Evolutionary conservation across 202 grass and related monocot species (phyloP).

Genomic region (Panicum virgatum): DNA sequence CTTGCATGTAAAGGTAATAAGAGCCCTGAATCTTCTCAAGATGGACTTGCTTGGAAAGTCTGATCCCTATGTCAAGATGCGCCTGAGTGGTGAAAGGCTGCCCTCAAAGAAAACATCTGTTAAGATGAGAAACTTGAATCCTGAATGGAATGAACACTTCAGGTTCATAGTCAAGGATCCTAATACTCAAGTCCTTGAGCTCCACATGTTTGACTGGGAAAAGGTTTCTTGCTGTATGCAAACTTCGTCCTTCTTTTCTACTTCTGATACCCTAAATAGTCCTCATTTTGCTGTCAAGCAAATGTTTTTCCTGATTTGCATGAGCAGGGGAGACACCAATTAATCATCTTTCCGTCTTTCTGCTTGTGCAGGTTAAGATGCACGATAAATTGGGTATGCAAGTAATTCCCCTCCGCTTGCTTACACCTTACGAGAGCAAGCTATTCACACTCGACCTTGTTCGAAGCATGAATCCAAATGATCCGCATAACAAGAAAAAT

Average conservation of each 20-base stretch:
- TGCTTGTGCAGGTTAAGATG: conserved; percentile 63
- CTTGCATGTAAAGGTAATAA: conserved; percentile 81
- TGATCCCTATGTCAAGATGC: conserved; percentile 94
- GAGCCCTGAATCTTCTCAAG: conserved; percentile 85
- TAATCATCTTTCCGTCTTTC: not conserved
- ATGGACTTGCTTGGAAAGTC: conserved; percentile 98
- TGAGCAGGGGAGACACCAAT: not conserved
- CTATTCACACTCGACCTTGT: conserved; percentile 81
- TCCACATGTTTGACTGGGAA: conserved; percentile 98
- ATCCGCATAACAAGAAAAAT: conserved; percentile 77
- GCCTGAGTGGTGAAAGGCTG: conserved; percentile 77
- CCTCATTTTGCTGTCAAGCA: not conserved
- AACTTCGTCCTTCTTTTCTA: conserved; percentile 25
- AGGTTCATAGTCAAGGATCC: conserved; percentile 93
- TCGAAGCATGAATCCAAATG: conserved; percentile 79
- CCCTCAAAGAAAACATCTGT: conserved; percentile 85
- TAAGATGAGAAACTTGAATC: conserved; percentile 92
- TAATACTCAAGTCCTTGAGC: conserved; percentile 81
- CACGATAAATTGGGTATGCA: conserved; percentile 94
- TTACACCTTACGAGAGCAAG: conserved; percentile 75
- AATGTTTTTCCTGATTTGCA: conserved; percentile 2
- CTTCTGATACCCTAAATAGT: not conserved
- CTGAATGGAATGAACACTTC: conserved; percentile 96
- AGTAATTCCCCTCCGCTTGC: conserved; percentile 72
- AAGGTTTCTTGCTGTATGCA: conserved; percentile 63